These are phyloP conservation scores for Fusarium zealandicum DNA, from an alignment of 2,329 filamentous ascomycete species.

Conservation along the genomic window DNA sequence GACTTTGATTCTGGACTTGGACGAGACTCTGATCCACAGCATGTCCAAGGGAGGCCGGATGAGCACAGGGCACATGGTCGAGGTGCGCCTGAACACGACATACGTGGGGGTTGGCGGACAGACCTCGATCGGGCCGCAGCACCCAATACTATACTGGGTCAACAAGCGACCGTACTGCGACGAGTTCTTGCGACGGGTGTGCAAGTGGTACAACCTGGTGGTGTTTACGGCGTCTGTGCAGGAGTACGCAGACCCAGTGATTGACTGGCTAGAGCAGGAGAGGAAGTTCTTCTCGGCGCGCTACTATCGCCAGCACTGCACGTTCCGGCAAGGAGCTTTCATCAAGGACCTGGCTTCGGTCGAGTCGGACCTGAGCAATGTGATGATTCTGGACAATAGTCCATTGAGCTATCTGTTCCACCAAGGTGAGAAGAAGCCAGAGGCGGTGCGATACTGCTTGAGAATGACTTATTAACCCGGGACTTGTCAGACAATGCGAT, in stretches of 20 bases:
- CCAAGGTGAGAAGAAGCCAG: conserved; percentile 73
- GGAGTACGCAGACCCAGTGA: conserved; percentile 97
- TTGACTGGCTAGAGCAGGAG: conserved; percentile 97
- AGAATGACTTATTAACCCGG: conserved; percentile 10
- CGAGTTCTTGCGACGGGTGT: conserved; percentile 89
- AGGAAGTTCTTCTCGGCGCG: conserved; percentile 93
- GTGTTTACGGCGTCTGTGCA: conserved; percentile 97
- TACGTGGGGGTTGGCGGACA: conserved; percentile 72
- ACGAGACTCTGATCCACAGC: conserved; percentile 97
- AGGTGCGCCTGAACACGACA: conserved; percentile 85
- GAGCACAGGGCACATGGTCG: conserved; percentile 98
- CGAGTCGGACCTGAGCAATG: conserved; percentile 94
- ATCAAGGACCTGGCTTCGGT: conserved; percentile 98
- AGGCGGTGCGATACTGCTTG: neutral
- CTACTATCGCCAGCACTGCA: conserved; percentile 98
- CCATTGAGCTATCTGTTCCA: conserved; percentile 98
- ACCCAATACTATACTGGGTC: conserved; percentile 98
- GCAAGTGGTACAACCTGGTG: conserved; percentile 98
- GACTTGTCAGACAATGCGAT: conserved; percentile 85
- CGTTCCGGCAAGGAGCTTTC: conserved; percentile 91
- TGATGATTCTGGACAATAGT: conserved; percentile 99
- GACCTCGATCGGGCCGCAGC: conserved; percentile 72
- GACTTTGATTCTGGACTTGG: conserved; percentile 92
- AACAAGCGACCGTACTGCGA: conserved; percentile 98
- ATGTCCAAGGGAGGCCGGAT: conserved; percentile 96